Evolutionary conservation across 495 filamentous ascomycete species (phyloP), one percentile per base, ranked within the genome.

Genomic region (Penicillium flavigenum): DNA sequence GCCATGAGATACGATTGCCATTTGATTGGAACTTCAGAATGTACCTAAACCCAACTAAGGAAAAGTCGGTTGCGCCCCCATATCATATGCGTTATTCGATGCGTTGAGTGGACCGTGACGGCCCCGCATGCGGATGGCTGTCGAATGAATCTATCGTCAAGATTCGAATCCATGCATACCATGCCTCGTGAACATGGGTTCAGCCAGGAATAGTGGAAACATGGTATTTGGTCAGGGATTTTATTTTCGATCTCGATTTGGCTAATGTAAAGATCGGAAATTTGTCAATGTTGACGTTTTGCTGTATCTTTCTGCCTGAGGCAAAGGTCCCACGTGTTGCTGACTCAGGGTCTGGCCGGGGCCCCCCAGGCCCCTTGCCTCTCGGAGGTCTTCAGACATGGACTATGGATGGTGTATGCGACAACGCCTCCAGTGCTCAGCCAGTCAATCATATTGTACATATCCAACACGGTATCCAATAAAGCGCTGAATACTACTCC

Each of bases 51-150:
- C 36, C 49, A 41, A 36, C 19, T 9, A 10, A 36, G 26, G 32
- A 17, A 42, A 46, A 36, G 34, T 48, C 27, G 58, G 41, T 59
- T 56, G 43, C 61, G 51, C 55, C 53, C 61, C 55, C 55, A 59
- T 54, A 60, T 42, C 48, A 54, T 51, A 54, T 58, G 58, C 62
- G 39, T 56, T 58, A 48, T 68, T 48, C 57, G 55, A 24, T 20
- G 22, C 22, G 22, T 32, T 39, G 0, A 4, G 60, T 57, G 60
- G 63, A 44, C 39, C 50, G 14, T 43, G 26, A 19, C 20, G 19
- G 45, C 65, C 65, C 65, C 65, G 65, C 65, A 68, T 63, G 65
- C 65, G 64, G 51, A 43, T 50, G 46, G 61, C 24, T 27, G 22
- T 49, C 58, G 48, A 54, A 50, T 36, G 38, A 31, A 5, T 5